Base-by-base conservation (phyloP, 768 basidiomycete species). In the Butyriboletus loyo region DNA sequence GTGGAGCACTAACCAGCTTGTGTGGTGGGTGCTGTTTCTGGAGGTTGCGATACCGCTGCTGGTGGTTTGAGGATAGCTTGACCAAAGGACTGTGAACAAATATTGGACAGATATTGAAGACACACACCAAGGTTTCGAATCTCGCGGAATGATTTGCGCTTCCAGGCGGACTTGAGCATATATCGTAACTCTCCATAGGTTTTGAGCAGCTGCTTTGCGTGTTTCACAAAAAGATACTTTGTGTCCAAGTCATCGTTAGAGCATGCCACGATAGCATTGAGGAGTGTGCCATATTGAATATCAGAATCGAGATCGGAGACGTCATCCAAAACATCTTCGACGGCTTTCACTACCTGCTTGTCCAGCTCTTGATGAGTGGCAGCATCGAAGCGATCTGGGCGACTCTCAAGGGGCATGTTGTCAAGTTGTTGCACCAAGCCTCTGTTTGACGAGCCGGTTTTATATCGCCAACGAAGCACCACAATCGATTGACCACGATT, bases 61-160 rank as follows among this genome's bases (percentile, higher is more conserved):
- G 41, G 24, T 11, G 19, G 5, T 28, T 28, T 46, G 36, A 48
- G 36, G 6, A 38, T 21, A 3, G 36, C 47, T 47, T n/a, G 24
- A 11, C n/a, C n/a, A n/a, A n/a, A 6, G 45, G 24, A 36, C 9
- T 6, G 2, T 7, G 8, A 8, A 17, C 10, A 19, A 6, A 9
- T 35, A 17, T 1, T n/a, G 6, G 7, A 27, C 11, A 31, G 5
- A 10, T 1, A 0, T 24, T 2, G 3, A 13, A 4, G n/a, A 17
- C 6, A 38, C 46, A 17, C 1, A 56, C 55, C 46, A 3, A 56
- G 52, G 38, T 45, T 56, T 21, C 52, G 46, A 46, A 56, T 54
- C 8, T 54, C 38, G 28, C 43, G 43, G 14, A 31, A 55, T 2
- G 38, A 49, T 21, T 36, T 54, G 7, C 8, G 15, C 21, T 9